Evolutionary conservation across 1,284 basidiomycete species (phyloP), one percentile per base, ranked within the genome.

Genomic region (Serendipita sp.): DNA sequence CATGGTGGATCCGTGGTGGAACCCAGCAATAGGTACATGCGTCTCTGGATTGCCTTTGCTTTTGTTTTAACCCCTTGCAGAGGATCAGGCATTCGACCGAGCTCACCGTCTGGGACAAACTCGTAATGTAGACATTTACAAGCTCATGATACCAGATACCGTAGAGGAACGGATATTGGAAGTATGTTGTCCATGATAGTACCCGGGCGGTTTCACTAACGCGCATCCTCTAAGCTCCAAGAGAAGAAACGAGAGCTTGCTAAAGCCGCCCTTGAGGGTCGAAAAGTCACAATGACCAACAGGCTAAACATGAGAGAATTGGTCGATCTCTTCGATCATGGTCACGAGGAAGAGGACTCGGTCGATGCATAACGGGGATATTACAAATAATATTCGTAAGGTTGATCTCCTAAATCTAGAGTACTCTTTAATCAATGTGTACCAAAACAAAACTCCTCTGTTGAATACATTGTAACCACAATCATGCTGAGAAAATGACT

Each of bases 1-100:
- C 67, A 78, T 97, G 3, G 83, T 91, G 65, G 94, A 97, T 71
- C 74, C 96, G 61, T 98, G 95, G 95, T 97, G 93, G 91, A 94
- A 93, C 72, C 89, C 90, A 12, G 90, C 89, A 0, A 77, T 91
- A 2, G 76, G 85, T 82, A 65, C 50, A 73, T 22, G 26, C n/a
- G 32, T 15, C 3, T 5, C 34, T 4, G 53, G 3, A 15, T 45
- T 32, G 29, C 53, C 41, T 44, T 13, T 15, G 47, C 50, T 67
- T 69, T 49, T 4, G 22, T 1, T 22, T 3, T 45, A 17, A 22
- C 34, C 53, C 43, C 32, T 34, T 3, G 62, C 61, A 43, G 66
- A 83, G 80, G 89, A 92, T 67, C 93, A 97, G 77, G 93, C 93
- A 0, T 95, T 95, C 69, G 95, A 97, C 72, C 87, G 95, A 62